Evolutionary conservation across 306 rosid species (phyloP), one percentile per base, ranked within the genome.

Genomic region (Alnus glutinosa): DNA sequence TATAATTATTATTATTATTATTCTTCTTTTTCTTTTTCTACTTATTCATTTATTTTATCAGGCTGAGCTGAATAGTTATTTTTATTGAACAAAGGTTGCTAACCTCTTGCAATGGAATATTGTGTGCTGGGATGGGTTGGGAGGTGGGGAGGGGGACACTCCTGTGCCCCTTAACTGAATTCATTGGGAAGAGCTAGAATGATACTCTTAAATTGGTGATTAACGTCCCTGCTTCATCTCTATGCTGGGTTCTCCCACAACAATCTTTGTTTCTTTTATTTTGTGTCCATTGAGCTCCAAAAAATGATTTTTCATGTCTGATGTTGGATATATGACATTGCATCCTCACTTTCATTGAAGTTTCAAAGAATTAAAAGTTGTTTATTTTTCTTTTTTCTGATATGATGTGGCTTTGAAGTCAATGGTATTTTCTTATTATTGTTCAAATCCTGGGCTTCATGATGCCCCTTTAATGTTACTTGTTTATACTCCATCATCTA

Each of bases 401-500:
- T 23, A 46, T 70, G 37, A 19, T 11, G 32, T n/a, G 36, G 47
- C 15, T 47, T 18, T 70, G 55, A 47, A 46, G 14, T 34, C 19
- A 46, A 3, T 70, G 30, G 13, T 13, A n/a, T 69, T 44, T 5
- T 47, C 4, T 3, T 44, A 47, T 16, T 70, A 47, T 46, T 36
- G 46, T 64, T 13, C 1, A 36, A 63, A 47, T 70, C 5, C 54
- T 19, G 16, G 8, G 47, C 47, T 5, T 70, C 36, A 70, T 46
- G 34, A 4, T 19, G 3, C 49, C 34, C 15, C 7, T 15, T 42
- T 47, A 70, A 44, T 63, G 75, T 55, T 70, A 36, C 57, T 2
- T 83, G 50, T 66, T 58, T 49, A 42, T 79, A 77, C 68, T 39
- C 48, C 10, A 39, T 71, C 28, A 77, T 73, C 70, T 39, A 74